phyloP scores from a whole-genome alignment of 106 monocot genomes.

The Narthecium ossifragum region DNA sequence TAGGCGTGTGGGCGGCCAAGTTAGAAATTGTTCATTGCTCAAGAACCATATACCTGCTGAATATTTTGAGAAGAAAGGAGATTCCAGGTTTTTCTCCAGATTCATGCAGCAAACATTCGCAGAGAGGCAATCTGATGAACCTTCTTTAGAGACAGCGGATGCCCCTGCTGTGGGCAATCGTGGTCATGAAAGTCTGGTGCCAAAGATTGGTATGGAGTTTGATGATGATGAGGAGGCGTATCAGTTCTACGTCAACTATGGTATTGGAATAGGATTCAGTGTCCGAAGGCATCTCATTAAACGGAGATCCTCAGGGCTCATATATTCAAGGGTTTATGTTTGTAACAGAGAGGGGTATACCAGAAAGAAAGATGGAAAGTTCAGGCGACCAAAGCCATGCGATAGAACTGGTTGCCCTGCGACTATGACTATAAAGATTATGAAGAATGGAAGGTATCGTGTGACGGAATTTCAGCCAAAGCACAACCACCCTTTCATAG shows the following conservation, averaged over 20 bases:
- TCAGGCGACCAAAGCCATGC: slow-evolving; percentile 23
- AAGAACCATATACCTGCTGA: not conserved
- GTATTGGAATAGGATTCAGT: slow-evolving; percentile 29
- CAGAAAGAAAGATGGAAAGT: slow-evolving; percentile 13
- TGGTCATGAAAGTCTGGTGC: slow-evolving; percentile 29
- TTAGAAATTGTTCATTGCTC: not conserved
- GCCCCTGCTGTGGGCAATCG: no score
- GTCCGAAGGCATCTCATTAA: slow-evolving; percentile 39
- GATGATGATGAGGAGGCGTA: slow-evolving; percentile 49
- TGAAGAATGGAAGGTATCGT: slow-evolving; percentile 34
- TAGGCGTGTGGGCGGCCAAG: not conserved
- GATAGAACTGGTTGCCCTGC: slow-evolving; percentile 43
- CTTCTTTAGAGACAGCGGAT: not conserved
- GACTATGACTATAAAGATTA: slow-evolving; percentile 37
- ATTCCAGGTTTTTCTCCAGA: not conserved
- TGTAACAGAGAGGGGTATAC: slow-evolving; percentile 45
- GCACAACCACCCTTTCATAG: slow-evolving; percentile 45
- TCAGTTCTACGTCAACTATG: slow-evolving; percentile 37
- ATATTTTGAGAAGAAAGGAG: not conserved
- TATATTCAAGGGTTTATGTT: slow-evolving; percentile 43
- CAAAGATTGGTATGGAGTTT: slow-evolving; percentile 46
- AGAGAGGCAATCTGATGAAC: not conserved
- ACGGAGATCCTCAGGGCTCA: slow-evolving; percentile 32
- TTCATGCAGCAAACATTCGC: not conserved
- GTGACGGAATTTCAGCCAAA: slow-evolving; percentile 30